Percentiles rank a stretch among this genome's conserved stretches.
These are phyloP conservation scores for Exophiala mesophila DNA, from an alignment of 2,329 filamentous ascomycete species.

Conservation along the genomic window DNA sequence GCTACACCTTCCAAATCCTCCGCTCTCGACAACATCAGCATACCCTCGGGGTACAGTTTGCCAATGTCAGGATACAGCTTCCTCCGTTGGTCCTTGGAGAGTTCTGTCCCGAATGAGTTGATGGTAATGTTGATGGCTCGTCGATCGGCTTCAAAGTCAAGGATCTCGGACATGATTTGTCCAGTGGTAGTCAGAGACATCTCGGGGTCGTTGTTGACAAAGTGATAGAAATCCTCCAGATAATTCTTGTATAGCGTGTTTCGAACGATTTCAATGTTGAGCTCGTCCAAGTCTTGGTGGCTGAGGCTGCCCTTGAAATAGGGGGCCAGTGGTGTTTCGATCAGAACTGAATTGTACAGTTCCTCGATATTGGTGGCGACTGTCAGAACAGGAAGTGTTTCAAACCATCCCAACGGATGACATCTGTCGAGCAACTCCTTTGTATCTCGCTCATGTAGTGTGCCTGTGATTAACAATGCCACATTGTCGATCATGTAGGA, in stretches of 20 bases:
- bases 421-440: constrained; percentile 91
- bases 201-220: constrained; percentile 84
- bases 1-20: constrained; percentile 93
- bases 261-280: constrained; percentile 98
- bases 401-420: constrained; percentile 96
- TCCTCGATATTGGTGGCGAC: constrained; percentile 98
- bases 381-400: constrained; percentile 96
- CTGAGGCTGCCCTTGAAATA: constrained; percentile 97
- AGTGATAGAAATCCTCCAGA: constrained; percentile 92
- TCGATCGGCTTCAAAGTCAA: constrained; percentile 95
- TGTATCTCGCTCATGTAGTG: constrained; percentile 93
- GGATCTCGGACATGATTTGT: constrained; percentile 90
- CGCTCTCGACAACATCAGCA: constrained; percentile 86
- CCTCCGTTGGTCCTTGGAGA: constrained; percentile 87
- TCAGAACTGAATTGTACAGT: constrained; percentile 94
- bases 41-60: constrained; percentile 87
- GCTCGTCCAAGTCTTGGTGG: constrained; percentile 93
- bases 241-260: constrained; percentile 99
- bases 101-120: constrained; percentile 96
- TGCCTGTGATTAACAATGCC: constrained; percentile 93
- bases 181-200: constrained; percentile 83
- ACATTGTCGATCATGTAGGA: constrained; percentile 99
- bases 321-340: constrained; percentile 90
- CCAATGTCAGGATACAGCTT: constrained; percentile 95
- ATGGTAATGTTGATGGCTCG: constrained; percentile 98